phyloP scores from a whole-genome alignment of 23 red algal genomes.

The Cyanidioschyzon merolae region DNA sequence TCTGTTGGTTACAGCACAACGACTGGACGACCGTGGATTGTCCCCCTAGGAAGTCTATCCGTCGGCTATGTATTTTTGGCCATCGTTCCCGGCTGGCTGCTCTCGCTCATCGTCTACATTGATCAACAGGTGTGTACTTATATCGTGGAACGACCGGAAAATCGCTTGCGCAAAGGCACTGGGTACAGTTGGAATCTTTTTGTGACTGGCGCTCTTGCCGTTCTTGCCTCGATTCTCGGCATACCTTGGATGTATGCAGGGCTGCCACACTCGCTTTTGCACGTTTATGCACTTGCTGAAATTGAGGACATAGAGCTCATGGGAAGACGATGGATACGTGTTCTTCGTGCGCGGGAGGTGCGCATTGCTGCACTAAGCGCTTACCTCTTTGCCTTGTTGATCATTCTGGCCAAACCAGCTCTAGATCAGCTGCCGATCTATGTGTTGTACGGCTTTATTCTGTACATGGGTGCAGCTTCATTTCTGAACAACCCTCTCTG shows the following conservation, averaged over 20 bases:
- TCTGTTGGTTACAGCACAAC: slow-evolving; percentile 44
- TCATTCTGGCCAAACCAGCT: slow-evolving; percentile 46
- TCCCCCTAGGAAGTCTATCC: slow-evolving; percentile 47
- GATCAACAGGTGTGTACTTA: slow-evolving; percentile 89
- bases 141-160: slow-evolving; percentile 73
- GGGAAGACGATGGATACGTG: slow-evolving; percentile 43
- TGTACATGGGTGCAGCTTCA: slow-evolving; percentile 76
- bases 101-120: slow-evolving; percentile 75
- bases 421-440: slow-evolving; percentile 52
- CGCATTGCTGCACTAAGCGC: slow-evolving; percentile 46
- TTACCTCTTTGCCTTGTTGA: slow-evolving; percentile 58
- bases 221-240: slow-evolving; percentile 71
- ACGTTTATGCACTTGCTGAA: slow-evolving; percentile 75
- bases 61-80: slow-evolving; percentile 74
- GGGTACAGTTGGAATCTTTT: slow-evolving; percentile 79
- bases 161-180: slow-evolving; percentile 73
- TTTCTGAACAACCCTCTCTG: slow-evolving; percentile 68
- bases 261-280: slow-evolving; percentile 87
- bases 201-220: slow-evolving; percentile 43
- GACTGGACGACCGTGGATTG: slow-evolving; percentile 58
- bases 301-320: slow-evolving; percentile 70
- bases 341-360: slow-evolving; percentile 73
- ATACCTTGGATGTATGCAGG: slow-evolving; percentile 81
- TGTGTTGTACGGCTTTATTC: slow-evolving; percentile 88
- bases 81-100: slow-evolving; percentile 52